phyloP scores from a whole-genome alignment of 148 eudicot genomes.

The Fagopyrum esculentum region DNA sequence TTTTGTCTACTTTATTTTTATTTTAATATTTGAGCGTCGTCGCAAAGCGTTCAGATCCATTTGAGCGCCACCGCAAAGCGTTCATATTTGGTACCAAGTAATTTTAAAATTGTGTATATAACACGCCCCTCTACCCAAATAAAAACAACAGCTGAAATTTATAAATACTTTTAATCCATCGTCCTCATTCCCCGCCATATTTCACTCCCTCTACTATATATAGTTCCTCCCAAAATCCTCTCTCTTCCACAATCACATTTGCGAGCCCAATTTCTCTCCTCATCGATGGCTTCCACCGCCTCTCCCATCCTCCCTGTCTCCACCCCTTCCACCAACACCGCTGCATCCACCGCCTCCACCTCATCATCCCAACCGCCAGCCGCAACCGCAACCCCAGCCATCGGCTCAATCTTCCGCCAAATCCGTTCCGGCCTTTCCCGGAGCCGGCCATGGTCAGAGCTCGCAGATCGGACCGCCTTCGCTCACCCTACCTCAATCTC shows the following conservation, averaged over 20 bases:
- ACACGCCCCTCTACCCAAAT: too few species aligned
- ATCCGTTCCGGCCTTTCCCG: conserved; percentile 37
- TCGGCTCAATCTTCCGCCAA: conserved; percentile 33
- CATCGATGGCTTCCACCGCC: conserved; percentile 29
- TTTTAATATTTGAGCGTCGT: too few species aligned
- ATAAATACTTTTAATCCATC: neutral
- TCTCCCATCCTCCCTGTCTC: conserved; percentile 51
- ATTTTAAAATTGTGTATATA: too few species aligned
- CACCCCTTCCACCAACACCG: conserved; percentile 20
- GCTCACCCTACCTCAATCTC: conserved; percentile 65
- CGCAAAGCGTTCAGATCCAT: too few species aligned
- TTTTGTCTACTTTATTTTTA: too few species aligned
- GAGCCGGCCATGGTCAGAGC: conserved; percentile 82
- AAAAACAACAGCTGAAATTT: too few species aligned
- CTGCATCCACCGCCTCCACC: conserved; percentile 14
- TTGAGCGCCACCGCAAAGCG: too few species aligned
- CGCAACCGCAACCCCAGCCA: conserved; percentile 35
- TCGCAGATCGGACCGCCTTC: conserved; percentile 65
- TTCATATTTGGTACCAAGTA: too few species aligned
- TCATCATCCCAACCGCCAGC: conserved; percentile 21
- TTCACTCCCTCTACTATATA: neutral
- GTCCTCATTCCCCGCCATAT: neutral
- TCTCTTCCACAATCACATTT: neutral
- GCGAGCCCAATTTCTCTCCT: neutral
- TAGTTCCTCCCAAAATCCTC: neutral